Evolutionary conservation across 2,329 filamentous ascomycete genomes (phyloP), one percentile per base, ranked within the genome.

Genomic region (Epichloe coenophiala): DNA sequence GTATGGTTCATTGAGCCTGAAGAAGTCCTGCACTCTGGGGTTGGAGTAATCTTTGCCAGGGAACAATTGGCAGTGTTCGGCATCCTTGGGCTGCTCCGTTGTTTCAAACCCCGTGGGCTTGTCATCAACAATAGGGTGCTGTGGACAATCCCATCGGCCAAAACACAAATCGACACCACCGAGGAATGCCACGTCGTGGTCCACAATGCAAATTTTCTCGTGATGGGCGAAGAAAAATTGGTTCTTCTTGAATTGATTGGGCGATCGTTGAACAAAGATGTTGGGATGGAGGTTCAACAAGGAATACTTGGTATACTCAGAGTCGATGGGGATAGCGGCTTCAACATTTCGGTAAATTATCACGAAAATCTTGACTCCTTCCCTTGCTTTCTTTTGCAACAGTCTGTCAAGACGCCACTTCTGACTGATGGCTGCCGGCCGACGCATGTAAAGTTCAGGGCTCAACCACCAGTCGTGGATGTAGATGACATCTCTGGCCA

Each of bases 391-490:
- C 57, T 83, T 83, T 65, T 95, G 88, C n/a, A 98, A 75, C 11
- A 98, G 75, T 60, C 93, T 79, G 67, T 98, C 93, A 7, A 98
- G 77, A 49, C 93, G 83, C 93, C 93, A 98, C 68, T 96, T 96
- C 65, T 97, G 91, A 63, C 90, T 96, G 68, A 97, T 96, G 44
- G 88, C 89, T 23, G 93, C 86, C 49, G 93, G 93, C 52, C 93
- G 80, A 53, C 93, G 81, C 82, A 97, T 84, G 70, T 98, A 98
- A 43, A 98, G 71, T 67, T 98, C 91, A 1, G 93, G 93, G 59
- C 88, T 96, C 40, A 98, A 71, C 93, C 93, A 98, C 93, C 93
- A 98, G 66, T 97, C 93, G 65, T 98, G 93, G 55, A 98, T 97
- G 67, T 97, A 97, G 59, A 98, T 91, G 54, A 97, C 91, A 69